Conservation (phyloP, 345 rosid genomes). For the Moricandia arvensis region DNA sequence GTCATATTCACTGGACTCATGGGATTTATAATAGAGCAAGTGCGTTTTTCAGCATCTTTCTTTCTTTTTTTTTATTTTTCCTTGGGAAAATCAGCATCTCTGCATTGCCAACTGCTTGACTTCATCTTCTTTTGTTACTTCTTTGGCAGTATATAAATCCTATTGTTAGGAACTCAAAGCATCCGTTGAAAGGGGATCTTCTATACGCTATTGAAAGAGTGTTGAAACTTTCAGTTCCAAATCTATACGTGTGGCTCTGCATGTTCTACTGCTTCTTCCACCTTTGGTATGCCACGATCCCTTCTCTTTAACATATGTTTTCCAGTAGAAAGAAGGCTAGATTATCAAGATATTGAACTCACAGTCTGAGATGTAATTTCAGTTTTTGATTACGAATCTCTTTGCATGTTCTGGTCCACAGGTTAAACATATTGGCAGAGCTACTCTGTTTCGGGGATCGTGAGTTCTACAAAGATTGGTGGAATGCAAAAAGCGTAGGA, state of each 20-base stretch:
- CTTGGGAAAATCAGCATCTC: not conserved
- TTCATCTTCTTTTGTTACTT: conserved; percentile 22
- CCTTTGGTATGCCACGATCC: conserved; percentile 64
- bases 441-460: conserved; percentile 95
- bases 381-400: conserved; percentile 5
- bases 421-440: conserved; percentile 98
- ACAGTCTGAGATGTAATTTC: conserved; percentile 6
- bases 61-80: conserved; percentile 2
- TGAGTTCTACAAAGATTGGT: conserved; percentile 98
- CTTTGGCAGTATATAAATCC: conserved; percentile 95
- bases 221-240: conserved; percentile 98
- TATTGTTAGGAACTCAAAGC: conserved; percentile 87
- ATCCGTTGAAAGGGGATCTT: conserved; percentile 86
- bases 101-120: conserved; percentile 16
- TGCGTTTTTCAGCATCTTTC: conserved; percentile 33
- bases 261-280: conserved; percentile 98
- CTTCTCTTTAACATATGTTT: not conserved
- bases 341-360: too few relatives aligned
- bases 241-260: conserved; percentile 96
- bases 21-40: conserved; percentile 98
- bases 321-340: not conserved
- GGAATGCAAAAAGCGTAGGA: conserved; percentile 96
- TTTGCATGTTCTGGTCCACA: conserved; percentile 34
- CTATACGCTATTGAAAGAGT: conserved; percentile 89
- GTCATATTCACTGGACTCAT: conserved; percentile 88